Evolutionary conservation across 2,329 filamentous ascomycete genomes (phyloP), one percentile per base, ranked within the genome.

Genomic region (Nemania diffusa): DNA sequence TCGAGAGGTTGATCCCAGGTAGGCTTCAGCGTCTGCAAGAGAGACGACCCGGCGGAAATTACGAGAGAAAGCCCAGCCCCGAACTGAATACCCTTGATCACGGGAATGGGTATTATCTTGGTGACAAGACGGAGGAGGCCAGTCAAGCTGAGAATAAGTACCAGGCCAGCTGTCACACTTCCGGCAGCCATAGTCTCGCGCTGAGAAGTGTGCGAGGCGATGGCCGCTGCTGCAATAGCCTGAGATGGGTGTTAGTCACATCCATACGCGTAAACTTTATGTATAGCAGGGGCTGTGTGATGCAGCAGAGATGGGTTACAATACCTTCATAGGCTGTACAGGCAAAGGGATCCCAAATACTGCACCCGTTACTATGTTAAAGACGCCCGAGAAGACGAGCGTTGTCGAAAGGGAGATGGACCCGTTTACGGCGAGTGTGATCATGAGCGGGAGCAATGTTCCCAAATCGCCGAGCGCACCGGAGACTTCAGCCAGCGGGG

Each of bases 41-140:
- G 85, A 53, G 83, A 86, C 0, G 85, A 83, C 2, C 92, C 93
- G 7, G 93, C 92, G 13, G 92, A 91, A 64, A 97, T 85, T 61
- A 94, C 87, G 17, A 98, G 85, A 17, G 91, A 93, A 55, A 98
- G 83, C 1, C 95, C 95, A 4, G 95, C 95, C 42, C 95, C 95
- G 55, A 97, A 88, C 80, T 98, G 96, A 71, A 98, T 97, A 32
- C 95, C 95, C 77, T 97, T 97, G 60, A 98, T 90, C 0, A 98
- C 91, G 0, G 94, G 92, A 15, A 94, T 88, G 0, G 95, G 95
- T 8, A 97, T 91, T 15, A 90, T 84, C n/a, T 84, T 81, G 8
- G 92, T 90, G 58, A 93, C 89, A 85, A 89, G 91, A 64, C 85
- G 85, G 34, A 97, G 83, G n/a, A 96, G 80, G 0, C 95, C 93